Conservation (phyloP, 768 basidiomycete genomes). For the Tricholoma saponaceum region DNA sequence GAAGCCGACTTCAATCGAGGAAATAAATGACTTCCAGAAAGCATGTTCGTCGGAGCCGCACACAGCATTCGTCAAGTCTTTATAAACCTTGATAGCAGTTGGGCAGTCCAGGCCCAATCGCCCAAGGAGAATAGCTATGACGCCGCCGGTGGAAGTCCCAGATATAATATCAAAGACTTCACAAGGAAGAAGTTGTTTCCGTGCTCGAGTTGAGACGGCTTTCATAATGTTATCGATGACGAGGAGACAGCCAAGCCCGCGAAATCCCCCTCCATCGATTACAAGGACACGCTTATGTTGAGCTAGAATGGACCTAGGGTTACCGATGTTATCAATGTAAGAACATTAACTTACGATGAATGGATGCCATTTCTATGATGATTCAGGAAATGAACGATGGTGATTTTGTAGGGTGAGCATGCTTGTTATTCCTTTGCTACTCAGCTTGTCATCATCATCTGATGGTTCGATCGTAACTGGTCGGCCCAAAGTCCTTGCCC, state of each 20-base stretch:
- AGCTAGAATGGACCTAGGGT: background rate
- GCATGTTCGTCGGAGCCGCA: conserved; percentile 12
- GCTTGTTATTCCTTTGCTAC: background rate
- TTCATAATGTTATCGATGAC: conserved; percentile 21
- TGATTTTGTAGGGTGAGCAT: background rate
- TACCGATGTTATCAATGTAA: background rate
- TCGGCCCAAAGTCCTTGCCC: background rate
- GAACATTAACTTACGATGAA: background rate
- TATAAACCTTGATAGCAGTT: conserved; percentile 22
- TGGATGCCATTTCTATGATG: background rate
- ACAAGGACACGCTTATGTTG: conserved; percentile 17
- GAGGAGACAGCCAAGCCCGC: conserved; percentile 20
- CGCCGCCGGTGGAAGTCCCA: conserved; percentile 24
- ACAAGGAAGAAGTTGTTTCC: conserved; percentile 18
- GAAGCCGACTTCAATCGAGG: conserved; percentile 4
- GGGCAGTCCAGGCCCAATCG: conserved; percentile 22
- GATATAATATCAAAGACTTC: conserved; percentile 27
- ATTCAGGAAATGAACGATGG: background rate
- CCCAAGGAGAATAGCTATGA: conserved; percentile 24
- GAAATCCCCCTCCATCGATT: conserved; percentile 6
- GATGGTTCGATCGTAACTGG: background rate
- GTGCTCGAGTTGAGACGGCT: conserved; percentile 11
- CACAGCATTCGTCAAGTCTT: conserved; percentile 8
- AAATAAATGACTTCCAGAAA: conserved; percentile 13
- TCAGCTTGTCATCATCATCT: background rate